Conservation (phyloP, 176 grass and related monocot genomes). For the Bonia amplexicaulis region DNA sequence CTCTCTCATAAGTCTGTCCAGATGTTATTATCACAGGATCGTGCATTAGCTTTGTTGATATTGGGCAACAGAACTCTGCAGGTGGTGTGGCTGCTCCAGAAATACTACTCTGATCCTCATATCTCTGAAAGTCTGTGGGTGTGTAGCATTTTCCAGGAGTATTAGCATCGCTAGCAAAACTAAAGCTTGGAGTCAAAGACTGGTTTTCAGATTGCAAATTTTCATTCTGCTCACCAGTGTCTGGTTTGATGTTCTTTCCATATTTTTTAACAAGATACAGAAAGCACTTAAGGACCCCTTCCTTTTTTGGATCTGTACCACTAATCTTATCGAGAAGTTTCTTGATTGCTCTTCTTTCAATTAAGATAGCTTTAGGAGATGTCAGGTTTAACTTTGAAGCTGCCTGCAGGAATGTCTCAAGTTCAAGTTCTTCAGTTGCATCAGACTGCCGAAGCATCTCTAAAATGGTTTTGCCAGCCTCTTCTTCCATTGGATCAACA, state of each 20-base stretch:
- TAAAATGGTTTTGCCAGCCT: slow-evolving; percentile 67
- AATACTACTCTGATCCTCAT: slow-evolving; percentile 31
- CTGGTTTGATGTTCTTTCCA: slow-evolving; percentile 57
- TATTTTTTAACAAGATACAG: slow-evolving; percentile 69
- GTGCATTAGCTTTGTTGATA: slow-evolving; percentile 79
- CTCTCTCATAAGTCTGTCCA: slow-evolving; percentile 90
- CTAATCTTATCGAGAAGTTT: slow-evolving; percentile 58
- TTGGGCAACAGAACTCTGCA: slow-evolving; percentile 80
- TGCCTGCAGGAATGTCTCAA: slow-evolving; percentile 57
- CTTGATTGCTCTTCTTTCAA: slow-evolving; percentile 78
- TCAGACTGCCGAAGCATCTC: slow-evolving; percentile 56
- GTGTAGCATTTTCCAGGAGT: slow-evolving; percentile 40
- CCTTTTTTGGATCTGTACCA: slow-evolving; percentile 65
- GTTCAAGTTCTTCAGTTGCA: slow-evolving; percentile 64
- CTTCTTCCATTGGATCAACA: slow-evolving; percentile 66
- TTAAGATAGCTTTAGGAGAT: slow-evolving; percentile 79
- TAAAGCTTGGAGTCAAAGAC: slow-evolving; percentile 5
- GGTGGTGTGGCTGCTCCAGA: slow-evolving; percentile 47
- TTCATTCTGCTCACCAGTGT: slow-evolving; percentile 29
- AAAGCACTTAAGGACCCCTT: slow-evolving; percentile 53
- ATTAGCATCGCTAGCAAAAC: slow-evolving; percentile 13
- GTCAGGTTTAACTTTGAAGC: slow-evolving; percentile 75
- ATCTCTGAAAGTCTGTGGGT: slow-evolving; percentile 22
- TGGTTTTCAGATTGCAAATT: slow-evolving; percentile 35
- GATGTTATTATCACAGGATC: slow-evolving; percentile 93